These are phyloP conservation scores for Sordariomycetes sp. DNA, from an alignment of 2,329 filamentous ascomycete species.

Conservation along the genomic window DNA sequence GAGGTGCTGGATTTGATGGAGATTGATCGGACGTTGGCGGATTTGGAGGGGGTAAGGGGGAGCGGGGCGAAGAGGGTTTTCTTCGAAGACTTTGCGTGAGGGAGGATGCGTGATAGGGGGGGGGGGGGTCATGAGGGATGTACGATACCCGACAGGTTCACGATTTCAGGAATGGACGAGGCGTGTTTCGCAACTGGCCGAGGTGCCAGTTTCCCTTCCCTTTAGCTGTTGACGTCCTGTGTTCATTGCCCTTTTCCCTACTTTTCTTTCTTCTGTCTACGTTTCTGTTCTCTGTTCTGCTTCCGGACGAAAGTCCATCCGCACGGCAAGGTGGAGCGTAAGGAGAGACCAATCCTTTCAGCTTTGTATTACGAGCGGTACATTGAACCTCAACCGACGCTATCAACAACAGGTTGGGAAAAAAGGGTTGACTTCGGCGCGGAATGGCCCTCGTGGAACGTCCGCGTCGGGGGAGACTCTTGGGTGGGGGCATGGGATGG, in stretches of 20 bases:
- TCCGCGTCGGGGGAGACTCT: slow-evolving; percentile 4
- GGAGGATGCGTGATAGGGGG: slow-evolving; percentile 10
- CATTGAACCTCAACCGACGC: slow-evolving; percentile 23
- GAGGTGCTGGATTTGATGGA: slow-evolving; percentile 54
- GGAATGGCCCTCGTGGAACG: slow-evolving; percentile 9
- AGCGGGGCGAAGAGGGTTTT: slow-evolving; percentile 37
- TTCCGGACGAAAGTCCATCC: slow-evolving; percentile 21
- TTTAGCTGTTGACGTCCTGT: neutral
- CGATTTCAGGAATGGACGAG: neutral
- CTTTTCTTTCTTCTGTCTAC: slow-evolving; percentile 2
- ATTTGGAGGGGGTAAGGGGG: slow-evolving; percentile 35
- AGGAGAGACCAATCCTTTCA: slow-evolving; percentile 63
- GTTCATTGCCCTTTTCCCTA: neutral
- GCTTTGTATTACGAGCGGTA: slow-evolving; percentile 69
- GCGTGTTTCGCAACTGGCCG: neutral
- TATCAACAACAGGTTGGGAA: slow-evolving; percentile 6
- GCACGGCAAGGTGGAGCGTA: slow-evolving; percentile 66
- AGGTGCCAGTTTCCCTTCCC: neutral
- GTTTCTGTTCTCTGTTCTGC: neutral
- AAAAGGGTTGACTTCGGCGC: slow-evolving; percentile 8
- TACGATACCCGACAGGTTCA: slow-evolving; percentile 20
- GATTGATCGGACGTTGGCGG: slow-evolving; percentile 46
- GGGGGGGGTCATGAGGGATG: slow-evolving; percentile 6
- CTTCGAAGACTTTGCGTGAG: slow-evolving; percentile 25
- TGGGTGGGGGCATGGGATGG: slow-evolving; percentile 3